Evolutionary conservation across 345 rosid genomes (phyloP), one percentile per base, ranked within the genome.

Genomic region (Anacardium occidentale): DNA sequence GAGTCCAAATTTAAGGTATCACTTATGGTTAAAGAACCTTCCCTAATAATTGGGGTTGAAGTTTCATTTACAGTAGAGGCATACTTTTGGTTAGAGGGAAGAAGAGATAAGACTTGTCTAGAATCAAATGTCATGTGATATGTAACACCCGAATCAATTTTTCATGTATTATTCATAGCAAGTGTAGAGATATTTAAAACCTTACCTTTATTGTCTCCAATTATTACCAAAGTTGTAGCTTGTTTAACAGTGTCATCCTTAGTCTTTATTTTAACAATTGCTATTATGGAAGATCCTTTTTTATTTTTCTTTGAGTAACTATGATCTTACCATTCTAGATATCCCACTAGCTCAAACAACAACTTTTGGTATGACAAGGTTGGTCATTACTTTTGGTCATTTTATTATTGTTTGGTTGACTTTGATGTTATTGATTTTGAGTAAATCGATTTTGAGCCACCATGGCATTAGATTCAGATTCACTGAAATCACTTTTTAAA

Each of bases 31-130:
- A n/a, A n/a, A n/a, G n/a, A n/a, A n/a, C n/a, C n/a, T n/a, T n/a
- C n/a, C n/a, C n/a, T n/a, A n/a, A n/a, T n/a, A n/a, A n/a, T n/a
- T n/a, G n/a, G n/a, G n/a, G n/a, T n/a, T n/a, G n/a, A n/a, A n/a
- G n/a, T n/a, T n/a, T n/a, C n/a, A n/a, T n/a, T n/a, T n/a, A n/a
- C n/a, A n/a, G n/a, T n/a, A n/a, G n/a, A n/a, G n/a, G n/a, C n/a
- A n/a, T n/a, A n/a, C n/a, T n/a, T n/a, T n/a, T n/a, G n/a, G n/a
- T 2, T 1, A 4, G 55, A 53, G 0, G 1, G 9, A 0, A 0
- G n/a, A 0, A 53, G 57, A 1, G 22, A 4, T 18, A 24, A 53
- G 24, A 53, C 24, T 18, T 18, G 20, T 51, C 55, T 51, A 51
- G 55, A 15, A 51, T 51, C 20, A 51, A 2, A 51, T 51, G 4